Evolutionary conservation across 106 monocot species (phyloP).

Genomic region (Triglochin maritima): DNA sequence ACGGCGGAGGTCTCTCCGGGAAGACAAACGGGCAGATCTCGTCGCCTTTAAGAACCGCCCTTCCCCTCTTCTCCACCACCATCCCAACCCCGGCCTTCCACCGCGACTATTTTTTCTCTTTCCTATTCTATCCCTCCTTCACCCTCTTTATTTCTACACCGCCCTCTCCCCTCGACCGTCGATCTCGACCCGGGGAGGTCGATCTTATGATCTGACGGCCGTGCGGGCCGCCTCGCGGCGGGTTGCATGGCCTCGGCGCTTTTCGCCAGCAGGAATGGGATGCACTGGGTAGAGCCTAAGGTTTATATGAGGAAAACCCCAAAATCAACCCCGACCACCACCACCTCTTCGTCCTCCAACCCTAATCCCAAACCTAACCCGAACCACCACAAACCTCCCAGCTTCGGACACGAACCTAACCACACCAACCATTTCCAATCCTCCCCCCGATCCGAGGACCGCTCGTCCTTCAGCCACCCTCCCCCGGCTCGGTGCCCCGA

Average conservation of each 20-base stretch:
- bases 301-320: conserved; percentile 52
- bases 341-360: conserved; percentile 7
- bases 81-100: background rate
- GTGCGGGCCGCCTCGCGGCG: background rate
- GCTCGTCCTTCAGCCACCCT: conserved; percentile 28
- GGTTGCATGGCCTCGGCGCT: conserved; percentile 64
- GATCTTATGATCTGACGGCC: background rate
- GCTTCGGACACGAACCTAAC: conserved; percentile 2
- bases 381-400: conserved; percentile 12
- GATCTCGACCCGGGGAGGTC: background rate
- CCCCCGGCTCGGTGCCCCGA: background rate
- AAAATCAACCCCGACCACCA: conserved; percentile 17
- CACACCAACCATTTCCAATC: background rate
- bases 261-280: conserved; percentile 56
- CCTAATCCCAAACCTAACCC: conserved; percentile 26
- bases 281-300: conserved; percentile 42
- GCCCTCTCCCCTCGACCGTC: background rate
- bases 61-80: conserved; percentile 11
- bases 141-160: background rate
- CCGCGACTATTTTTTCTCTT: background rate
- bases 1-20: conserved; percentile 22
- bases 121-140: background rate
- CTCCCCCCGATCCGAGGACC: conserved; percentile 21
- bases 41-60: conserved; percentile 40
- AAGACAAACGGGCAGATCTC: conserved; percentile 30